A percentile compares a stretch with the other conserved stretches of the same genome.
Evolutionary conservation across 2,329 filamentous ascomycete species (phyloP).

Genomic region (Pochonia chlamydosporia): DNA sequence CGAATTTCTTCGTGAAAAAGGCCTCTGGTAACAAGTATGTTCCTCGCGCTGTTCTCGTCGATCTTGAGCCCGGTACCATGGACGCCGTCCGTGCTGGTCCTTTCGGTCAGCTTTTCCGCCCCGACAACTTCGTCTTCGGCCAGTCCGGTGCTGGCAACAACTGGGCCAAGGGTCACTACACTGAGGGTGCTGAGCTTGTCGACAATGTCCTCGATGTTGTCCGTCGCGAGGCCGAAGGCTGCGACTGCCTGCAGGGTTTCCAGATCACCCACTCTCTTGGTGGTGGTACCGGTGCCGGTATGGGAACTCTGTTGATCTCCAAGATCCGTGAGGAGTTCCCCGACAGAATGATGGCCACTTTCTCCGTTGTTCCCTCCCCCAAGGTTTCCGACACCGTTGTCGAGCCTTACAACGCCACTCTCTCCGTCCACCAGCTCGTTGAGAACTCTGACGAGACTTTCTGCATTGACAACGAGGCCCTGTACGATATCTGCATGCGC

Average conservation of each 20-base stretch:
- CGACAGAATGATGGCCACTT: slow-evolving; percentile 99
- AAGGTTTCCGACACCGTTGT: slow-evolving; percentile 99
- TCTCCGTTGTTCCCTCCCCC: slow-evolving; percentile 96
- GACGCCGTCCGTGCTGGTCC: slow-evolving; percentile 97
- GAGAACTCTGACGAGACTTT: slow-evolving; percentile 99
- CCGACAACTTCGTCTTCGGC: slow-evolving; percentile 99
- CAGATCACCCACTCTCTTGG: slow-evolving; percentile 99
- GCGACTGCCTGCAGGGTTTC: slow-evolving; percentile 99
- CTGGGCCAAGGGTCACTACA: slow-evolving; percentile 99
- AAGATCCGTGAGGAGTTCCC: slow-evolving; percentile 99
- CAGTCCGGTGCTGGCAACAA: slow-evolving; percentile 99
- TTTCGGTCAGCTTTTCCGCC: slow-evolving; percentile 98
- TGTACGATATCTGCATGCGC: slow-evolving; percentile 99
- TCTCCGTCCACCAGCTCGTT: slow-evolving; percentile 97
- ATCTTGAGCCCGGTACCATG: slow-evolving; percentile 99
- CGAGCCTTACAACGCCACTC: slow-evolving; percentile 99
- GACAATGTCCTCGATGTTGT: slow-evolving; percentile 98
- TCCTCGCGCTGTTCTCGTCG: slow-evolving; percentile 97
- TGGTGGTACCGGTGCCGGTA: slow-evolving; percentile 99
- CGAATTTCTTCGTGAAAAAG: slow-evolving; percentile 36
- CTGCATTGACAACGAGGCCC: slow-evolving; percentile 99
- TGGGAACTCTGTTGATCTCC: slow-evolving; percentile 99
- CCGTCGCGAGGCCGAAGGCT: slow-evolving; percentile 96
- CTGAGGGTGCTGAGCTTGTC: slow-evolving; percentile 97
- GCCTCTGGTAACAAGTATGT: slow-evolving; percentile 98